A percentile compares a stretch with the other conserved stretches of the same genome.
Conservation (phyloP, 495 filamentous ascomycete species). For the Penicillium ochrochloron region DNA sequence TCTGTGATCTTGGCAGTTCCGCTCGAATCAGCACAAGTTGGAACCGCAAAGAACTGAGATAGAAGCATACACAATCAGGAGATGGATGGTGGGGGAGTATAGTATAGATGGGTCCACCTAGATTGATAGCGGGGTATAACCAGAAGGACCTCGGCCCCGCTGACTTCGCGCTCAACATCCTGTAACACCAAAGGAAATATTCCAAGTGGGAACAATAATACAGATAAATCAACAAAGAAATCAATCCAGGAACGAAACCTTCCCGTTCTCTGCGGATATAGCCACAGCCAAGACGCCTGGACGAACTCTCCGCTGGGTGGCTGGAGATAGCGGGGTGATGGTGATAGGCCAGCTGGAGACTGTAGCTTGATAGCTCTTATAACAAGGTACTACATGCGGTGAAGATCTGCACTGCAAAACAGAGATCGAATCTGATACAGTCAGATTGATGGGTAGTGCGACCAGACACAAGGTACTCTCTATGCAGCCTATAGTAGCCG, state of each 20-base stretch:
- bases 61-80: not conserved
- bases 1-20: constrained; percentile 1
- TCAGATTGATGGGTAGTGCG: not conserved
- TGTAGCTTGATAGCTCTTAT: not conserved
- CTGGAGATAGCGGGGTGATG: not conserved
- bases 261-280: not conserved
- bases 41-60: not conserved
- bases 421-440: not conserved
- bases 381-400: not conserved
- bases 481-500: too few species aligned
- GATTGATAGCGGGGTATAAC: not conserved
- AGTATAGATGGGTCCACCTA: not conserved
- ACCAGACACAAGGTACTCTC: too few species aligned
- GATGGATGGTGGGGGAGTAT: not conserved
- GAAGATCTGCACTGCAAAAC: constrained; percentile 1
- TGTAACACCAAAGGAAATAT: not conserved
- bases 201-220: not conserved
- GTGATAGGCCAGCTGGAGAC: not conserved
- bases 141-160: not conserved
- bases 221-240: not conserved
- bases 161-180: not conserved
- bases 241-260: not conserved
- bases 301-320: not conserved
- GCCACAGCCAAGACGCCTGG: not conserved
- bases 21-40: not conserved